These are phyloP conservation scores for Coniella lustricola DNA, from an alignment of 2,329 filamentous ascomycete species.

Conservation along the genomic window DNA sequence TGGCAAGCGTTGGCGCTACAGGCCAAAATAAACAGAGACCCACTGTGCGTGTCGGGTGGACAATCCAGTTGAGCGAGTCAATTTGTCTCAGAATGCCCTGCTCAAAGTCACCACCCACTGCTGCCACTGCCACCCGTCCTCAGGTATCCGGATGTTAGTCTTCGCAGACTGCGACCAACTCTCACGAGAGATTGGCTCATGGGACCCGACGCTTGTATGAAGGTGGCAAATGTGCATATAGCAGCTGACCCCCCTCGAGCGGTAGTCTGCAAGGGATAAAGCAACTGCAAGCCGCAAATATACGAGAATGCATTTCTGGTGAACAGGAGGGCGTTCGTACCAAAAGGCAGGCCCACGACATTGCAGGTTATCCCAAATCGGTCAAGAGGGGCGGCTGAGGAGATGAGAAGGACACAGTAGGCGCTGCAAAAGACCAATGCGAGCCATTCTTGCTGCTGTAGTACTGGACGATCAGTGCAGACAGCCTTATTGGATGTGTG, in stretches of 20 bases:
- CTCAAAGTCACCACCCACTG: constrained; percentile 21
- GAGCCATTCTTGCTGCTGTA: constrained; percentile 8
- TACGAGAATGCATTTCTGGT: too few species aligned
- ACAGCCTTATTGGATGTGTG: not conserved
- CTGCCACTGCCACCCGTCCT: constrained; percentile 7
- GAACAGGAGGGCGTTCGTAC: constrained; percentile 2
- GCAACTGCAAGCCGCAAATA: too few species aligned
- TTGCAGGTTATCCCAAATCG: constrained; percentile 4
- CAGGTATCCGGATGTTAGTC: constrained; percentile 16
- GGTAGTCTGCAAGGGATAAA: too few species aligned
- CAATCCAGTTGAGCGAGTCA: constrained; percentile 35
- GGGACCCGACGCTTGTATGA: constrained; percentile 31
- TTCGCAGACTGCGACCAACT: constrained; percentile 32
- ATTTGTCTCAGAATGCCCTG: constrained; percentile 41
- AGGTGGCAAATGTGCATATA: constrained; percentile 7
- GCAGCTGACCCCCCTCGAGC: not conserved
- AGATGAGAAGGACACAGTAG: constrained; percentile 3
- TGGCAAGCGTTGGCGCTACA: constrained; percentile 29
- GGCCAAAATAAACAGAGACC: constrained; percentile 30
- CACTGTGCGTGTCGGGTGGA: constrained; percentile 36
- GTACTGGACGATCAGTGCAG: not conserved
- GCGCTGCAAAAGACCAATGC: constrained; percentile 5
- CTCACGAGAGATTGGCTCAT: constrained; percentile 34
- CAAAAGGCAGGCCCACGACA: constrained; percentile 1
- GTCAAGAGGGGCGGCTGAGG: not conserved